These are phyloP conservation scores for Hortiboletus flavorubellus DNA, from an alignment of 768 basidiomycete genomes.

Conservation along the genomic window DNA sequence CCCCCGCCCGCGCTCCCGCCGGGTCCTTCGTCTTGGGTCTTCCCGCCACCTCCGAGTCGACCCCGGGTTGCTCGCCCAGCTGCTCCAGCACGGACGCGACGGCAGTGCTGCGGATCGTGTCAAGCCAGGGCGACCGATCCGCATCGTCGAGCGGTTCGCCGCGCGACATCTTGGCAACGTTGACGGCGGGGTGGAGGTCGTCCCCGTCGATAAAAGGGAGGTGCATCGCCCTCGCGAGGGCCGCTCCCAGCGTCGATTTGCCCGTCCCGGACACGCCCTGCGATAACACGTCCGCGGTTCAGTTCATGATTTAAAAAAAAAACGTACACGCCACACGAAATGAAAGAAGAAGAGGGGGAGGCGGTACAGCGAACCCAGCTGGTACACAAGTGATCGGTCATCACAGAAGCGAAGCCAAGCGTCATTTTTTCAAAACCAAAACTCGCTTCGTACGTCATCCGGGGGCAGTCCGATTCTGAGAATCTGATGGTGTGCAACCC, in stretches of 20 bases:
- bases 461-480: too few species aligned
- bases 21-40: too few species aligned
- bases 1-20: background rate
- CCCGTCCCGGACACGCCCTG: conserved; percentile 76
- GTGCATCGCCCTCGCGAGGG: conserved; percentile 56
- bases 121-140: conserved; percentile 87
- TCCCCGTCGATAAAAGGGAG: conserved; percentile 88
- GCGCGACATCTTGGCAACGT: conserved; percentile 83
- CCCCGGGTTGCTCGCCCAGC: background rate
- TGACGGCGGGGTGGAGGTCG: conserved; percentile 74
- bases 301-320: background rate
- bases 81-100: conserved; percentile 25
- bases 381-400: background rate
- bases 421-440: too few species aligned
- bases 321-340: background rate
- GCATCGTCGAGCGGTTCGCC: conserved; percentile 75
- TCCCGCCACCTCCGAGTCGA: background rate
- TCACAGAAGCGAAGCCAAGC: too few species aligned
- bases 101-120: conserved; percentile 62
- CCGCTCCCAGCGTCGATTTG: conserved; percentile 65
- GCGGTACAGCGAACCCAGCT: background rate
- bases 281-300: background rate
- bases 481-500: background rate
- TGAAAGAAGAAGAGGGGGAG: background rate
- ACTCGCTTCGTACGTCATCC: too few species aligned